Evolutionary conservation across 176 grass and related monocot species (phyloP).

Genomic region (Pharus latifolius): DNA sequence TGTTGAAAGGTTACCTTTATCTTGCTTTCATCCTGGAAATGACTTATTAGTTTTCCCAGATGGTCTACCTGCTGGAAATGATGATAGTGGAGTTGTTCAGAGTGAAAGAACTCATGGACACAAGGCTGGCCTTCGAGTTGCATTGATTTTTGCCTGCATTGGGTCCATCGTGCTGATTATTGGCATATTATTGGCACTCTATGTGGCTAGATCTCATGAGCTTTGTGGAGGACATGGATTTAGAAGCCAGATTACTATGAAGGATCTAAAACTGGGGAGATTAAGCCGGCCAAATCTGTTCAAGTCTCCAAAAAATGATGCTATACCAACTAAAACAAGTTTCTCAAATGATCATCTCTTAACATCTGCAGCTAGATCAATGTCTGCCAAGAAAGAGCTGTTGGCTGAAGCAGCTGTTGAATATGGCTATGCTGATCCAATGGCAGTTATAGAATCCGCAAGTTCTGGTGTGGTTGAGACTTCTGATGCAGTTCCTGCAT

Average conservation of each 20-base stretch:
- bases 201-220: conserved; percentile 75
- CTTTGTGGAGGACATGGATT: conserved; percentile 69
- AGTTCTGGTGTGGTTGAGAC: conserved; percentile 31
- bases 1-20: conserved; percentile 63
- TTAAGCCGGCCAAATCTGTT: conserved; percentile 45
- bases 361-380: conserved; percentile 57
- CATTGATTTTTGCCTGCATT: conserved; percentile 74
- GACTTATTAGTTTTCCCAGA: conserved; percentile 58
- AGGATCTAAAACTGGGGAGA: conserved; percentile 67
- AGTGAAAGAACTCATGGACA: conserved; percentile 22
- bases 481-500: conserved; percentile 21
- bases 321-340: conserved; percentile 65
- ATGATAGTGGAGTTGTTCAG: conserved; percentile 15
- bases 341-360: conserved; percentile 92
- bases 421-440: conserved; percentile 59
- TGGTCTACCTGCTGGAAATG: conserved; percentile 46
- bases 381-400: conserved; percentile 80
- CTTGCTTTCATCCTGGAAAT: conserved; percentile 87
- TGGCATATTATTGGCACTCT: conserved; percentile 59
- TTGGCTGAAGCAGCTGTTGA: conserved; percentile 59
- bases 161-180: conserved; percentile 62
- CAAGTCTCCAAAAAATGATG: conserved; percentile 57
- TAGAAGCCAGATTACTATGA: conserved; percentile 43
- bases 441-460: conserved; percentile 31
- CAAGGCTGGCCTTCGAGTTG: conserved; percentile 56